Evolutionary conservation across 306 rosid species (phyloP).

Genomic region (Corylus americana): DNA sequence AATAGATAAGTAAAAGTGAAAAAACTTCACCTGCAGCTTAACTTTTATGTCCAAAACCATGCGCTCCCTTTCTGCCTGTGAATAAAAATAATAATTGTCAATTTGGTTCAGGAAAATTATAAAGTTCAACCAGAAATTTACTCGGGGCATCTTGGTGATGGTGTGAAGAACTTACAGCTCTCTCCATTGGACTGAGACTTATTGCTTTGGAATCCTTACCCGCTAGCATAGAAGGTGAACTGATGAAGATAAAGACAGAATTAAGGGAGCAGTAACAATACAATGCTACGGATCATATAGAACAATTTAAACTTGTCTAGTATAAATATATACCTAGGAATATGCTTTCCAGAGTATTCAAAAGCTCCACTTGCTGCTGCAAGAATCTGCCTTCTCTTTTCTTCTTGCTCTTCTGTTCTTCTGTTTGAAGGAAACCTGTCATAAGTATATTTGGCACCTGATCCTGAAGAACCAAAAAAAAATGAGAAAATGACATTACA

Average conservation of each 20-base stretch:
- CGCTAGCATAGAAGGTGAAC: slow-evolving; percentile 53
- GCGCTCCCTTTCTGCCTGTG: slow-evolving; percentile 95
- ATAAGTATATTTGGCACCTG: slow-evolving; percentile 76
- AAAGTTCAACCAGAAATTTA: slow-evolving; percentile 14
- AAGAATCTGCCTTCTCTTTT: slow-evolving; percentile 87
- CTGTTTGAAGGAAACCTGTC: slow-evolving; percentile 85
- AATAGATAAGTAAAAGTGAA: background rate
- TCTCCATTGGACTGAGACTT: slow-evolving; percentile 85
- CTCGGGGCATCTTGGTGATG: slow-evolving; percentile 19
- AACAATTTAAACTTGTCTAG: slow-evolving; percentile 17
- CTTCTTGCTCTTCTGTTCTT: slow-evolving; percentile 88
- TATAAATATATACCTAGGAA: slow-evolving; percentile 63
- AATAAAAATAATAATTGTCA: slow-evolving; percentile 15
- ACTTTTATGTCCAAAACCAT: slow-evolving; percentile 98
- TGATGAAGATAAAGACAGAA: slow-evolving; percentile 22
- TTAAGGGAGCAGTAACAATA: slow-evolving; percentile 25
- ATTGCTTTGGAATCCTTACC: slow-evolving; percentile 75
- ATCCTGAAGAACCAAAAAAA: slow-evolving; percentile 46
- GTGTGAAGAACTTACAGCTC: slow-evolving; percentile 70
- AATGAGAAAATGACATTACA: slow-evolving; percentile 12
- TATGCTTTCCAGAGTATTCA: slow-evolving; percentile 73
- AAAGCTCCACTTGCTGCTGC: slow-evolving; percentile 79
- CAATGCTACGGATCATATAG: slow-evolving; percentile 5
- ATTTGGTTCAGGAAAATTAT: slow-evolving; percentile 18
- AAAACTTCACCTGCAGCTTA: slow-evolving; percentile 82